These are phyloP conservation scores for Corniculantispora saksenae DNA, from an alignment of 2,329 filamentous ascomycete species.

Conservation along the genomic window DNA sequence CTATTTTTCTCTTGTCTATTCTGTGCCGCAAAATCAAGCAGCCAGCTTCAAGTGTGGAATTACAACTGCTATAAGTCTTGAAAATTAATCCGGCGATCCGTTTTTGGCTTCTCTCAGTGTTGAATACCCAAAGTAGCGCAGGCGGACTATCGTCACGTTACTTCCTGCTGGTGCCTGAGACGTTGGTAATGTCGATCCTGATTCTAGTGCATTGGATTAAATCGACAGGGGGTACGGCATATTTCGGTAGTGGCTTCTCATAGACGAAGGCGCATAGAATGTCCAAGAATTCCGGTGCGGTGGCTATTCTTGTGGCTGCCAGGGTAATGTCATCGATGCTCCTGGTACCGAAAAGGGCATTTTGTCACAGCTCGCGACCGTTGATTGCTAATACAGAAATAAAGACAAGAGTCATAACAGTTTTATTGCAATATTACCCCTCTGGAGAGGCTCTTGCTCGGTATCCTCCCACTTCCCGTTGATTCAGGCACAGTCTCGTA, in stretches of 20 bases:
- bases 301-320: background rate
- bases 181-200: background rate
- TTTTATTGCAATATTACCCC: background rate
- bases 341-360: conserved; percentile 1
- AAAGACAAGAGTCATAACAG: background rate
- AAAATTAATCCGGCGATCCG: background rate
- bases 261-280: background rate
- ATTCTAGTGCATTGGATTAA: background rate
- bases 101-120: background rate
- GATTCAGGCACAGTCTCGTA: background rate
- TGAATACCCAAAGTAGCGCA: background rate
- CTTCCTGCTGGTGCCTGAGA: background rate
- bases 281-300: background rate
- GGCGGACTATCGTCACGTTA: background rate
- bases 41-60: no score
- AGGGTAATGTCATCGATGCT: background rate
- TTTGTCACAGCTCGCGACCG: background rate
- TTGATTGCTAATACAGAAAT: background rate
- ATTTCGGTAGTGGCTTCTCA: background rate
- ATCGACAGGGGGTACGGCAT: conserved; percentile 6
- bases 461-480: background rate
- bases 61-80: no score
- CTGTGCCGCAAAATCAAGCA: no score
- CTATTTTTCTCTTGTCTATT: no score
- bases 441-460: background rate